Evolutionary conservation across 106 monocot species (phyloP), one percentile per base, ranked within the genome.

Genomic region (Platanthera guangdongensis): DNA sequence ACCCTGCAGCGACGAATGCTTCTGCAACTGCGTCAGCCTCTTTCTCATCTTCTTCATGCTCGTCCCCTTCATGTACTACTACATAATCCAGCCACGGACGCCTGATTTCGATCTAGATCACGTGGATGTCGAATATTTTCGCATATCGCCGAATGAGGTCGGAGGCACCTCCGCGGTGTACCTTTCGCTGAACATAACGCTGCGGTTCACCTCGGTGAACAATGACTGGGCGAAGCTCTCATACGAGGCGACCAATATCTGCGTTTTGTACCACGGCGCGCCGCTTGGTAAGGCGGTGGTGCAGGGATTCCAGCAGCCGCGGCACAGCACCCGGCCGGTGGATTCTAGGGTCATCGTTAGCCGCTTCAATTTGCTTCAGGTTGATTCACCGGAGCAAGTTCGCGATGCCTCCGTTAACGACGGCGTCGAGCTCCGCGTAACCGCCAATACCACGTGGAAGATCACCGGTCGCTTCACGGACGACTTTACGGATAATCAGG

Each of bases 211-310:
- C 30, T 91, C 94, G 19, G 75, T 54, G 47, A 95, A 92, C 80
- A 88, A 88, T 75, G 90, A 87, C 25, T 25, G 25, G 25, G 25
- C 25, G 25, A 90, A 81, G 50, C 88, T 90, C 71, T 70, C 76
- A 68, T 95, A 92, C 84, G 87, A 74, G 45, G 52, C 76, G 4
- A 72, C 87, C 9, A 54, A 51, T 52, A 83, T 95, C 82, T 81
- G 76, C 77, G 89, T 95, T 39, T 85, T 95, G 86, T 88, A 95
- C 86, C 81, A 80, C 63, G 94, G 94, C 51, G 89, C 92, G 13
- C 94, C 94, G 60, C 87, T 95, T 12, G 94, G 94, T 19, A 62
- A 82, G 5, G 94, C 89, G 45, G 71, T 53, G 28, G 80, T 95
- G 10, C 94, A 89, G 8, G 85, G 81, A 19, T 95, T 95, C 84